Evolutionary conservation across 164 flowering plant species (phyloP).

Genomic region (Buxus sempervirens): DNA sequence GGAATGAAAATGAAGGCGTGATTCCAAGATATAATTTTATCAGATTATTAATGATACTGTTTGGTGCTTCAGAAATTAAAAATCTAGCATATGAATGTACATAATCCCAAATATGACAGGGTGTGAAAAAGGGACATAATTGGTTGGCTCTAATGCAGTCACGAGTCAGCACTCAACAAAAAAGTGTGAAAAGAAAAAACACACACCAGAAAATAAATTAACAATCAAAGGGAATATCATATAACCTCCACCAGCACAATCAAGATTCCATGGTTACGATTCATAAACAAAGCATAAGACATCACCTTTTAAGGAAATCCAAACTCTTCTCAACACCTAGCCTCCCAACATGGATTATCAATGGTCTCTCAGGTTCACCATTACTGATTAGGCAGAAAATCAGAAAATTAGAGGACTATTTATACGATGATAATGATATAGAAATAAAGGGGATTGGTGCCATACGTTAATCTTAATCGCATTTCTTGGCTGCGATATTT

Average conservation of each 20-base stretch:
- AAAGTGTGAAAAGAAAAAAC: too few relatives aligned
- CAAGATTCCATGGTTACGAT: neutral
- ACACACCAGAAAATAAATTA: neutral
- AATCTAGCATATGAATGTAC: too few relatives aligned
- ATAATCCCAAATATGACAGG: too few relatives aligned
- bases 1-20: neutral
- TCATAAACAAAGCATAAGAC: neutral
- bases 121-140: too few relatives aligned
- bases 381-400: conserved; percentile 39
- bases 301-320: conserved; percentile 86
- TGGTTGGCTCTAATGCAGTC: too few relatives aligned
- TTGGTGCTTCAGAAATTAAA: too few relatives aligned
- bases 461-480: conserved; percentile 71
- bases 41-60: too few relatives aligned
- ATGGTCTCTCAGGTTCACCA: conserved; percentile 89
- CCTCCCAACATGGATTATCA: conserved; percentile 90
- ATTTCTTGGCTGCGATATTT: conserved; percentile 66
- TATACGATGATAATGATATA: neutral
- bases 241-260: neutral
- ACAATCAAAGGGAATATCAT: neutral
- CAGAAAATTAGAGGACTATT: neutral
- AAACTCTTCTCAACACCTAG: conserved; percentile 97
- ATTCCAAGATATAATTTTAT: too few relatives aligned
- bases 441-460: conserved; percentile 1
- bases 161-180: too few relatives aligned